Evolutionary conservation across 805 yeast genomes (phyloP), one percentile per base, ranked within the genome.

Genomic region (Komagataella pseudopastoris): DNA sequence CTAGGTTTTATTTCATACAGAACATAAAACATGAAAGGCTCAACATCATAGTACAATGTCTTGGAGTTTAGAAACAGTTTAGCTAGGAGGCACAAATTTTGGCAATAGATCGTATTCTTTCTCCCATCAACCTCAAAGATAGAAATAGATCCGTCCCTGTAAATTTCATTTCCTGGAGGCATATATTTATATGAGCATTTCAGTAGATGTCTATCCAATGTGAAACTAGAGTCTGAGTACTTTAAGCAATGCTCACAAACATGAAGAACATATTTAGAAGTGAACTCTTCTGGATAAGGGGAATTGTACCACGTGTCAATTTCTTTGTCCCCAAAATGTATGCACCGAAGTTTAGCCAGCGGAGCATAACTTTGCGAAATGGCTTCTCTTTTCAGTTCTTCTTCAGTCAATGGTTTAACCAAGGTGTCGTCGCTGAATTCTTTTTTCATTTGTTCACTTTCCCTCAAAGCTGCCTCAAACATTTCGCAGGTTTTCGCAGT

Each of bases 61-160:
- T 93, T 93, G 2, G 96, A 88, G 64, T 90, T 88, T 50, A 93
- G 71, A 60, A 90, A 93, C 53, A 89, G 68, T 63, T 91, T 93
- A 2, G 97, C 96, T 56, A 93, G 65, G 46, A 91, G 71, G 69
- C 99, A 93, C 51, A 93, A 67, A 62, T 88, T 89, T 63, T 89
- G 96, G 65, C 97, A 89, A 61, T 85, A 91, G 50, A 77, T 74
- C 14, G 83, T 81, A 59, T 85, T 81, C 55, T 85, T 85, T 43
- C 95, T 71, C 0, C 99, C 99, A 61, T 93, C 98, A 17, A 93
- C 81, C 65, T 93, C 98, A 78, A 90, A 93, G 44, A 93, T 75
- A 48, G 95, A 80, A 20, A 81, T 71, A 52, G 70, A 71, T 51
- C 79, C 81, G 57, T 85, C 85, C 51, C 96, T 74, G 60, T 93